phyloP scores from a whole-genome alignment of 805 yeast species.

The Wickerhamomyces ciferrii region DNA sequence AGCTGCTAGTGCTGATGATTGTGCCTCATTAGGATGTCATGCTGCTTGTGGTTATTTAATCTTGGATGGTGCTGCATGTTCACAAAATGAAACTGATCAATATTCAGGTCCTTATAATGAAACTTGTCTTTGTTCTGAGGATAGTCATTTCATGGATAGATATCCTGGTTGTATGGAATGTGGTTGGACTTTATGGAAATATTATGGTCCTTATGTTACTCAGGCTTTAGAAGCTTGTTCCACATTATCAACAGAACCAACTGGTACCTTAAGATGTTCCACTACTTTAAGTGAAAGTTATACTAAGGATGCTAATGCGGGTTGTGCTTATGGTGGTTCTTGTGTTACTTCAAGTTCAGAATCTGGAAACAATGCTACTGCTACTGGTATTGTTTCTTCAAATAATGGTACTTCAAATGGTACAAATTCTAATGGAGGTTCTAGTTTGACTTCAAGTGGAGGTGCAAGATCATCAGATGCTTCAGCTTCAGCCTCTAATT shows the following conservation, averaged over 20 bases:
- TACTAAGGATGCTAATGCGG: slow-evolving; percentile 9
- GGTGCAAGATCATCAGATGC: slow-evolving; percentile 5
- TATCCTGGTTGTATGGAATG: slow-evolving; percentile 31
- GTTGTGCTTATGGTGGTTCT: slow-evolving; percentile 13
- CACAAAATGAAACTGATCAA: slow-evolving; percentile 13
- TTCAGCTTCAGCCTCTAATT: slow-evolving; percentile 1
- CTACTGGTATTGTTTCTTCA: slow-evolving; percentile 2
- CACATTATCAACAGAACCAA: slow-evolving; percentile 27
- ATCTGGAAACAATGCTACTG: slow-evolving; percentile 1
- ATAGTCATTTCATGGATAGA: slow-evolving; percentile 20
- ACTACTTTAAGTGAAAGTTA: slow-evolving; percentile 18
- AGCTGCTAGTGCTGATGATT: slow-evolving; percentile 25
- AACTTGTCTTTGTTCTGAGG: slow-evolving; percentile 27
- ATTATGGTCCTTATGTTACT: slow-evolving; percentile 27
- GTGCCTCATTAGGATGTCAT: slow-evolving; percentile 28
- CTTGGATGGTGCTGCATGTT: slow-evolving; percentile 24
- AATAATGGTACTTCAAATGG: background rate
- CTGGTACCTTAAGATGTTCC: slow-evolving; percentile 28
- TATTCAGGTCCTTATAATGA: slow-evolving; percentile 25
- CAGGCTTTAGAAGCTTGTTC: slow-evolving; percentile 27
- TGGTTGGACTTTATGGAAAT: slow-evolving; percentile 35
- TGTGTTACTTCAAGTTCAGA: slow-evolving; percentile 7
- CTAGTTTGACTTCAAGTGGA: background rate
- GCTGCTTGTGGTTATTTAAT: slow-evolving; percentile 30
- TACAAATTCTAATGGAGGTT: slow-evolving; percentile 8